A percentile compares a stretch with the other conserved stretches of the same genome.
Evolutionary conservation across 1,284 basidiomycete species (phyloP).

Genomic region (Cutaneotrichosporon arboriforme): DNA sequence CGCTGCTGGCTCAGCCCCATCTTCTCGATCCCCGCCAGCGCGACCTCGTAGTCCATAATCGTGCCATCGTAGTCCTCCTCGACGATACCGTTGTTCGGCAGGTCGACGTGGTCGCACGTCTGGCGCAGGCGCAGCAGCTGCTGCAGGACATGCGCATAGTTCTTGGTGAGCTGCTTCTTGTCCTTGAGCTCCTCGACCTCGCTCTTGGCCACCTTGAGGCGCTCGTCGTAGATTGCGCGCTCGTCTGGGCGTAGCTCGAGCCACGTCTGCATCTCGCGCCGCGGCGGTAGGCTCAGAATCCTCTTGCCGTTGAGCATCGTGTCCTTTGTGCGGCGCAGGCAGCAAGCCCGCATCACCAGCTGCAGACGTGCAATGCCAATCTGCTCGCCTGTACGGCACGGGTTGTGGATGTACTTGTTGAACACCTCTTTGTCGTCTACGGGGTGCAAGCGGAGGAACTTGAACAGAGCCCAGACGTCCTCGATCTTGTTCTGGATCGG

Average conservation of each 20-base stretch:
- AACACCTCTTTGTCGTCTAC: slow-evolving; percentile 89
- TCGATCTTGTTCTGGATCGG: slow-evolving; percentile 99
- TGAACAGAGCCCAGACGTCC: slow-evolving; percentile 93
- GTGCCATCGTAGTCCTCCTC: slow-evolving; percentile 56
- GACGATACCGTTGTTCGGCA: slow-evolving; percentile 58
- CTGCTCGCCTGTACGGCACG: slow-evolving; percentile 86
- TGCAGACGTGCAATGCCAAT: slow-evolving; percentile 89
- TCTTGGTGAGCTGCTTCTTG: slow-evolving; percentile 81
- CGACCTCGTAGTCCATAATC: slow-evolving; percentile 65
- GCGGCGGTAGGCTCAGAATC: slow-evolving; percentile 81
- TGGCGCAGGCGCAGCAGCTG: slow-evolving; percentile 91
- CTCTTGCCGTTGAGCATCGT: slow-evolving; percentile 71
- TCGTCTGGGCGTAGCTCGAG: slow-evolving; percentile 81
- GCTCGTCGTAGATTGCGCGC: slow-evolving; percentile 82
- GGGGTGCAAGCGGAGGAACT: slow-evolving; percentile 86
- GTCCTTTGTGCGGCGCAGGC: slow-evolving; percentile 93
- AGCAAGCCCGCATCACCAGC: slow-evolving; percentile 94
- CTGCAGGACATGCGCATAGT: slow-evolving; percentile 95
- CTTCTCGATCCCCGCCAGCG: slow-evolving; percentile 64
- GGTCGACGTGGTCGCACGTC: slow-evolving; percentile 93
- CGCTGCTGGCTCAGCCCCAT: slow-evolving; percentile 74
- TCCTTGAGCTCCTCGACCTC: slow-evolving; percentile 63
- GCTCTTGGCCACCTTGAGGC: slow-evolving; percentile 47
- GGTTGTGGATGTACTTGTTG: slow-evolving; percentile 86
- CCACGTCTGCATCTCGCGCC: slow-evolving; percentile 74